phyloP scores from a whole-genome alignment of 257 asterid species.

The Nicotiana paniculata region DNA sequence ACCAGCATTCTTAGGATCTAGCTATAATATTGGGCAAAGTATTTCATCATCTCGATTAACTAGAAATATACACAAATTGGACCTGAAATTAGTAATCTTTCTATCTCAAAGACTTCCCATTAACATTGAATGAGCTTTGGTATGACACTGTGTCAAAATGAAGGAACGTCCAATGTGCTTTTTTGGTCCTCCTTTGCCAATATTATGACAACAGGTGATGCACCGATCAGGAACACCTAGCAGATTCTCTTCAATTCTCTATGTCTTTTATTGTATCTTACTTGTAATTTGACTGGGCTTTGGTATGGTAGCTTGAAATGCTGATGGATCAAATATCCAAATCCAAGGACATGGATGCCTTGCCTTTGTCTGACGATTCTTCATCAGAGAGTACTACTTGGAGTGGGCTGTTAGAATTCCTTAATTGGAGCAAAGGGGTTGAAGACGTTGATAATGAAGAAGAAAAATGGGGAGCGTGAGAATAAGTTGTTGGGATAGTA shows the following conservation, averaged over 20 bases:
- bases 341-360: slow-evolving; percentile 59
- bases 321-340: slow-evolving; percentile 39
- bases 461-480: slow-evolving; percentile 6
- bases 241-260: not conserved
- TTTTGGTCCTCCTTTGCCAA: not conserved
- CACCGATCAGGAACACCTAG: not conserved
- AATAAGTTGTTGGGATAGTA: slow-evolving; percentile 4
- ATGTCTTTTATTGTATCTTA: not conserved
- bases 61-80: not conserved
- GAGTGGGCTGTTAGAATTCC: not conserved
- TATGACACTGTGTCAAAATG: not conserved
- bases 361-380: slow-evolving; percentile 37
- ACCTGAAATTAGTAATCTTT: not conserved
- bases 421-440: slow-evolving; percentile 4
- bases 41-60: not conserved
- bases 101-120: not conserved
- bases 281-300: not conserved
- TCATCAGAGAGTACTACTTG: not conserved
- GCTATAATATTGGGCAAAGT: not conserved
- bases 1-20: not conserved
- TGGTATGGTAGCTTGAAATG: too few relatives aligned
- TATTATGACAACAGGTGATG: not conserved
- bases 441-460: slow-evolving; percentile 13
- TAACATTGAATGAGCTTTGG: not conserved
- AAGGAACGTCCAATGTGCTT: not conserved